Evolutionary conservation across 495 filamentous ascomycete genomes (phyloP).

Genomic region (Choiromyces venosus): DNA sequence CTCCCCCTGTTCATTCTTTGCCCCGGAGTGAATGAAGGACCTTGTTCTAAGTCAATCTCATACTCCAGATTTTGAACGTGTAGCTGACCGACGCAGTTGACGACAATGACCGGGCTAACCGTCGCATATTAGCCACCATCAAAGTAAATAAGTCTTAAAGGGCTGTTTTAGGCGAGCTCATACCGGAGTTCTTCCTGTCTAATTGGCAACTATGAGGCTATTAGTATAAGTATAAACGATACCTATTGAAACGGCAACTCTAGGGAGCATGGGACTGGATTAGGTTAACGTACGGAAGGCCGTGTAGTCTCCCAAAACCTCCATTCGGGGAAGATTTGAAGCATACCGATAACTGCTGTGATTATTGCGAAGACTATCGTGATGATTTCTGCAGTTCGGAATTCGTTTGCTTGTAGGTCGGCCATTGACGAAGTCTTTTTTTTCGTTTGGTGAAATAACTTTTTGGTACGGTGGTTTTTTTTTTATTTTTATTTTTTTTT

Average conservation of each 20-base stretch:
- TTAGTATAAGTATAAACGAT: background rate
- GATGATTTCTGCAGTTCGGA: background rate
- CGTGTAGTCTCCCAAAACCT: background rate
- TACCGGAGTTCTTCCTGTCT: background rate
- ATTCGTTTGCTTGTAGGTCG: background rate
- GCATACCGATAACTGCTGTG: background rate
- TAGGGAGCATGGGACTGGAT: background rate
- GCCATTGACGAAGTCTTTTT: background rate
- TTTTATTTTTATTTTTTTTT: too few relatives aligned
- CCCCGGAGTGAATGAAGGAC: background rate
- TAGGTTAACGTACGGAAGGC: background rate
- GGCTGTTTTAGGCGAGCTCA: background rate
- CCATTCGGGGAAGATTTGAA: background rate
- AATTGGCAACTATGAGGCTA: background rate
- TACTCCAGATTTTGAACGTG: background rate
- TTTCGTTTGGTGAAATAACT: background rate
- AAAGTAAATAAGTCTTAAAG: background rate
- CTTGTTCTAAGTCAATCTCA: background rate
- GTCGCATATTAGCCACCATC: background rate
- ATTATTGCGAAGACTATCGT: background rate
- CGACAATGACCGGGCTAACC: background rate
- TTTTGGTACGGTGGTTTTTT: too few relatives aligned
- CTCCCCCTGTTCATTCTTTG: background rate
- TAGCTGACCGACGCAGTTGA: background rate
- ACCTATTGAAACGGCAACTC: background rate